Evolutionary conservation across 2,329 filamentous ascomycete genomes (phyloP).

Genomic region (Trichoderma sp.): DNA sequence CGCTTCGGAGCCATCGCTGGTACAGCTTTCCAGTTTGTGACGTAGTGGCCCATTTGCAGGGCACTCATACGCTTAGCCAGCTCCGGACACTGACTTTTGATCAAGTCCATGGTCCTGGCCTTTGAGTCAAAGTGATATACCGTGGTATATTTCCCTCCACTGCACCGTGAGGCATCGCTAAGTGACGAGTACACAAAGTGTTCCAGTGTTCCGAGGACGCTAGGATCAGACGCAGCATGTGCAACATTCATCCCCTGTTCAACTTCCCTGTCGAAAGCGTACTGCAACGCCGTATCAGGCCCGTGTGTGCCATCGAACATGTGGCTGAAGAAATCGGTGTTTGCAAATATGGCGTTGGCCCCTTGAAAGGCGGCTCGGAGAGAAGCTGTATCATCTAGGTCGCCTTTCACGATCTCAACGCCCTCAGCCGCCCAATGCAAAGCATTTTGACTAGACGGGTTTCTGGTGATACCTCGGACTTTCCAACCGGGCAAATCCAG

Average conservation of each 20-base stretch:
- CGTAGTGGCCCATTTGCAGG: not conserved
- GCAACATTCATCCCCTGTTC: not conserved
- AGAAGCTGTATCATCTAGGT: not conserved
- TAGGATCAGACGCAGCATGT: not conserved
- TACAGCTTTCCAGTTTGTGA: not conserved
- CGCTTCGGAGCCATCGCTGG: not conserved
- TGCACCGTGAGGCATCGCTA: not conserved
- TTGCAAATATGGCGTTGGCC: not conserved
- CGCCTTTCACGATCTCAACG: not conserved
- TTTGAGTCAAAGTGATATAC: not conserved
- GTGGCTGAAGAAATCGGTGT: not conserved
- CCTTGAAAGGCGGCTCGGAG: not conserved
- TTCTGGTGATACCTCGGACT: not conserved
- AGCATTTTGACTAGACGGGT: not conserved
- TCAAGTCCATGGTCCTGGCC: not conserved
- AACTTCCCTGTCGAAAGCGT: not conserved
- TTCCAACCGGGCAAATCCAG: not conserved
- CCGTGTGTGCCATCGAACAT: not conserved
- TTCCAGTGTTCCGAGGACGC: not conserved
- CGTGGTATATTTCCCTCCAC: not conserved
- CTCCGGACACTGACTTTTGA: not conserved
- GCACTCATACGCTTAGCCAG: not conserved
- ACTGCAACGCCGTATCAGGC: not conserved
- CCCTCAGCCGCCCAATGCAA: not conserved
- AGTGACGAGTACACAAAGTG: not conserved